These are phyloP conservation scores for Penicillium diatomitis DNA, from an alignment of 495 filamentous ascomycete species.

Conservation along the genomic window DNA sequence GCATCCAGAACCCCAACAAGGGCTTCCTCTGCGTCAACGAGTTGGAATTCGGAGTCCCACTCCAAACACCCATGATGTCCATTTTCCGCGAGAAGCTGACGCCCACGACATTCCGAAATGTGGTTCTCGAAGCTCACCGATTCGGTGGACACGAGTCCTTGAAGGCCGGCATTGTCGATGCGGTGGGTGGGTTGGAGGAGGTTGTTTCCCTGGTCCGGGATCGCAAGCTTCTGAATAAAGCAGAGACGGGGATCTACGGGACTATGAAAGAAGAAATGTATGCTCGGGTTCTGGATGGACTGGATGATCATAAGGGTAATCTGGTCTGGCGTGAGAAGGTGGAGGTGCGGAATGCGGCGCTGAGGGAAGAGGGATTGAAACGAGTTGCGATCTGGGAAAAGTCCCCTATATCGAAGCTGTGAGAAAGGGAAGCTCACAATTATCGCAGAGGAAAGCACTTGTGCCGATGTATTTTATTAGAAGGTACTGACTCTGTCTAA, in stretches of 20 bases:
- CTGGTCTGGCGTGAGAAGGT: slow-evolving; percentile 34
- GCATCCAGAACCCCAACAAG: slow-evolving; percentile 56
- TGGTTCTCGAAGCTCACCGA: slow-evolving; percentile 61
- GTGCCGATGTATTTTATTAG: not conserved
- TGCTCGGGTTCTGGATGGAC: slow-evolving; percentile 44
- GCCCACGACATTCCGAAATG: slow-evolving; percentile 43
- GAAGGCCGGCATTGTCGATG: slow-evolving; percentile 59
- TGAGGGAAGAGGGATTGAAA: slow-evolving; percentile 15
- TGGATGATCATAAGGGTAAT: slow-evolving; percentile 39
- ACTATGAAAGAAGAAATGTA: slow-evolving; percentile 67
- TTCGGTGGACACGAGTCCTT: slow-evolving; percentile 52
- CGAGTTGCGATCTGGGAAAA: slow-evolving; percentile 35
- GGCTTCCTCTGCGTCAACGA: slow-evolving; percentile 74
- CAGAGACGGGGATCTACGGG: slow-evolving; percentile 53
- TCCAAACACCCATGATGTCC: slow-evolving; percentile 61
- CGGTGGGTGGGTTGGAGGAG: slow-evolving; percentile 53
- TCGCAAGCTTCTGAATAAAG: slow-evolving; percentile 48
- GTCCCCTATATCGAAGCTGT: slow-evolving; percentile 38
- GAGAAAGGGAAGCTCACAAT: not conserved
- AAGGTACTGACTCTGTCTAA: not conserved
- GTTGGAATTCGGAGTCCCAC: slow-evolving; percentile 63
- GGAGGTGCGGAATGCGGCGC: slow-evolving; percentile 20
- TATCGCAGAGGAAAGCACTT: too few species aligned
- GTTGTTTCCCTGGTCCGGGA: slow-evolving; percentile 45
- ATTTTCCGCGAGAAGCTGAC: slow-evolving; percentile 62